These are phyloP conservation scores for Starmerella cellae DNA, from an alignment of 805 yeast species.

Conservation along the genomic window DNA sequence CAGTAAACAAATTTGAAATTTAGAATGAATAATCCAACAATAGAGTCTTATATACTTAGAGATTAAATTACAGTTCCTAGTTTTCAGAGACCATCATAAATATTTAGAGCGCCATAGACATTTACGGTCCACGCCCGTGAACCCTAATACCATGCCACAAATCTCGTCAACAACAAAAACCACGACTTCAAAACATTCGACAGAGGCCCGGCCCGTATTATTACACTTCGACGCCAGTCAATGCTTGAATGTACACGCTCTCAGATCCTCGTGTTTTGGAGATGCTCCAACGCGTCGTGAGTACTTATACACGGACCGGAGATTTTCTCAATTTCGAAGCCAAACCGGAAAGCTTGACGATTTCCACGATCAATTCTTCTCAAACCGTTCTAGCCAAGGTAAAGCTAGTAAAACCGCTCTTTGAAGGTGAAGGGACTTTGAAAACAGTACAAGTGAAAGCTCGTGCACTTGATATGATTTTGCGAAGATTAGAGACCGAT, in stretches of 20 bases:
- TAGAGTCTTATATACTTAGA: too few species aligned
- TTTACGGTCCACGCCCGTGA: too few species aligned
- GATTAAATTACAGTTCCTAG: too few species aligned
- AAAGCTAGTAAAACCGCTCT: conserved; percentile 5
- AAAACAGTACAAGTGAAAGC: conserved; percentile 12
- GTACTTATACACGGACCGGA: conserved; percentile 11
- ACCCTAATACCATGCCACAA: too few species aligned
- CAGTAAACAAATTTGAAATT: too few species aligned
- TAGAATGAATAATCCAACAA: too few species aligned
- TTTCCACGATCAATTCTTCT: conserved; percentile 13
- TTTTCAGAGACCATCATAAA: too few species aligned
- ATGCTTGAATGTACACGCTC: conserved; percentile 11
- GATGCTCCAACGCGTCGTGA: conserved; percentile 4
- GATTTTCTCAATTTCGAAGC: conserved; percentile 12
- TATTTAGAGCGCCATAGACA: too few species aligned
- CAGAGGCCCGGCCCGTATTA: too few species aligned
- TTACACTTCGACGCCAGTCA: too few species aligned
- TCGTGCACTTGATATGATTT: conserved; percentile 13
- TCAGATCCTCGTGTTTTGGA: conserved; percentile 10
- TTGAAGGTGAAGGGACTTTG: conserved; percentile 5
- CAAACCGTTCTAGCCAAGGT: conserved; percentile 8
- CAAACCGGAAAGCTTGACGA: conserved; percentile 1
- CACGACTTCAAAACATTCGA: too few species aligned
- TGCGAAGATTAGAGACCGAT: conserved; percentile 7
- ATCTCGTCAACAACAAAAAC: too few species aligned